Base-by-base conservation (phyloP, 1,284 basidiomycete genomes). In the Apiotrichum laibachii region DNA sequence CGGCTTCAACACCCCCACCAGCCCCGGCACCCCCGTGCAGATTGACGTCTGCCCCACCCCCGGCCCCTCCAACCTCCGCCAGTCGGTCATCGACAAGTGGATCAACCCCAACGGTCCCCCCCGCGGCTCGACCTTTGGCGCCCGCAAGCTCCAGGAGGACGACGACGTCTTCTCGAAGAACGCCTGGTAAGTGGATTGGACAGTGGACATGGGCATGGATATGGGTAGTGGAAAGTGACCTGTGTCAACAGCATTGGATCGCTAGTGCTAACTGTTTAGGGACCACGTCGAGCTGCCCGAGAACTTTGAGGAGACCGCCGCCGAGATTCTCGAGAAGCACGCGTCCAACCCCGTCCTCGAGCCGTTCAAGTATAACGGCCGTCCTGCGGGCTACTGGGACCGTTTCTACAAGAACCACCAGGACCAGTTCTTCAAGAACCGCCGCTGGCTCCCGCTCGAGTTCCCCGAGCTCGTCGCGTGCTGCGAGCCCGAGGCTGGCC, bases 371-470 rank as follows among this genome's bases (percentile, higher is more conserved):
- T 77, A 77, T 61, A 76, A 78, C 58, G 63, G 57, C 1, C 55
- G 66, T 33, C 75, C 72, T 7, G 67, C 77, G 0, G 65, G 65
- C 13, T 82, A 78, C 70, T 94, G 92, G 92, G 88, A 96, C 73
- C 86, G 86, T 52, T 96, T 96, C 69, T 96, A 96, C 81, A 87
- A 88, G 65, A 82, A 82, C 61, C 92, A 94, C 68, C 82, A 86
- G 43, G 80, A 73, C 53, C 71, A 70, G 71, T 97, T 97, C 79
- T 97, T 97, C 81, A 87, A 89, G 50, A 87, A 96, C 77, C 82
- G 93, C 54, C 89, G 91, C 80, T 97, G 93, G 92, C 81, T 96
- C n/a, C 85, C 89, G 66, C 86, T 90, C 40, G 93, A 97, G 76
- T 97, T 96, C 70, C 89, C 89, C 1, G 90, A 94, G 70, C 82